A percentile compares a stretch with the other conserved stretches of the same genome.
Conservation (phyloP, 441 rosid genomes). For the Eruca vesicaria region DNA sequence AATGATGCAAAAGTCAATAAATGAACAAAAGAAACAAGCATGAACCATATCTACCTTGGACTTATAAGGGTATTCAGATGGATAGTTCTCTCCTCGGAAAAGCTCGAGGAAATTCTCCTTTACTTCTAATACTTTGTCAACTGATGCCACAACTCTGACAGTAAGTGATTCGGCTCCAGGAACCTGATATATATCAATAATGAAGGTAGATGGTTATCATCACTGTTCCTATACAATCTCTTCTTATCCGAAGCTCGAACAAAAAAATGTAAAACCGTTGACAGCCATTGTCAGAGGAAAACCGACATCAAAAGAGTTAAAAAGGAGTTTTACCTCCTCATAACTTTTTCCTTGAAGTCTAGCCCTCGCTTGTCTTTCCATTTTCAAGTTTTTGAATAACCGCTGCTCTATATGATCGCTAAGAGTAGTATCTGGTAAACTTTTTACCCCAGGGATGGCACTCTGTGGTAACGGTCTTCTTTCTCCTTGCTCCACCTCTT, state of each 20-base stretch:
- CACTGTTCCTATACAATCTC: no score
- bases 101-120: constrained; percentile 79
- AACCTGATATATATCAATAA: constrained; percentile 66
- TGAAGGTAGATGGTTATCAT: constrained; percentile 9
- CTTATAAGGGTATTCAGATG: constrained; percentile 80
- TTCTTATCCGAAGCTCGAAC: neutral
- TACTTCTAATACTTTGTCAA: constrained; percentile 91
- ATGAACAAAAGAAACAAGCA: neutral
- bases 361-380: constrained; percentile 87
- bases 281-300: neutral
- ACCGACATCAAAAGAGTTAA: neutral
- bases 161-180: constrained; percentile 90
- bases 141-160: constrained; percentile 92
- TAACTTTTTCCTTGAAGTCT: constrained; percentile 64
- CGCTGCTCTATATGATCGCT: constrained; percentile 94
- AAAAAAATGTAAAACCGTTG: neutral
- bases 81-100: constrained; percentile 85
- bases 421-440: constrained; percentile 76
- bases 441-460: constrained; percentile 90
- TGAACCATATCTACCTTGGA: constrained; percentile 62
- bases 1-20: neutral
- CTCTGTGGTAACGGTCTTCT: constrained; percentile 81
- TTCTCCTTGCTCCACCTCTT: constrained; percentile 85
- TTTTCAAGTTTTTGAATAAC: constrained; percentile 58
- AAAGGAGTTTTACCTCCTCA: constrained; percentile 63